Evolutionary conservation across 371 early-diverging fungal species (phyloP), one percentile per base, ranked within the genome.

Genomic region (Encephalitozoon intestinalis): DNA sequence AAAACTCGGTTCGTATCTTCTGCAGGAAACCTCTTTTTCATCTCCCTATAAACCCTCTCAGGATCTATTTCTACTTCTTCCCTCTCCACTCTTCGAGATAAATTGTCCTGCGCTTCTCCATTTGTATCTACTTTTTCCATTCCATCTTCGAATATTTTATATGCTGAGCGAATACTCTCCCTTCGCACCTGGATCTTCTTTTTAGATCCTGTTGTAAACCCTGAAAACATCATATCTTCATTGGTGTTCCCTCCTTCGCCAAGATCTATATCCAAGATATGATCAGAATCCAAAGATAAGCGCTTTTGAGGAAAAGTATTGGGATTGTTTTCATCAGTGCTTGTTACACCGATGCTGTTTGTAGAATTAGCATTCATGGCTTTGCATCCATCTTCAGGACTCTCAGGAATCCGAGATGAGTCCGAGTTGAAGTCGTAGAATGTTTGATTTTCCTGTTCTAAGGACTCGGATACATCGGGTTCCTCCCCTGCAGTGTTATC

Each of bases 181-280:
- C 51, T 58, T 52, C 28, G 41, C 37, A 81, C 46, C 28, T 64
- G 5, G n/a, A 78, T 76, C 52, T 51, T 66, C 23, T 76, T 70
- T 8, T 64, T 81, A 37, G 70, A 76, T 4, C 73, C 82, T 25
- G 76, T 81, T 26, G 31, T 67, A 70, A 81, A 81, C 28, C 69
- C 79, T 11, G 77, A 49, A 39, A 51, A 51, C 21, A 74, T 15
- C 73, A n/a, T 66, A 18, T 40, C 70, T 6, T 11, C 2, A 23
- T 6, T 15, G 4, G 9, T 8, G 26, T 18, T n/a, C 23, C 30
- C 53, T 12, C 15, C 15, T 15, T 58, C 58, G 9, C 6, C 18
- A n/a, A 18, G 30, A 28, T 34, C 34, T n/a, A 31, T 12, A 21
- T 34, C n/a, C 49, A 21, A 7, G 0, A 5, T 9, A 39, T 46